phyloP scores from a whole-genome alignment of 139 green algal genomes.

The Eudorina sp. region DNA sequence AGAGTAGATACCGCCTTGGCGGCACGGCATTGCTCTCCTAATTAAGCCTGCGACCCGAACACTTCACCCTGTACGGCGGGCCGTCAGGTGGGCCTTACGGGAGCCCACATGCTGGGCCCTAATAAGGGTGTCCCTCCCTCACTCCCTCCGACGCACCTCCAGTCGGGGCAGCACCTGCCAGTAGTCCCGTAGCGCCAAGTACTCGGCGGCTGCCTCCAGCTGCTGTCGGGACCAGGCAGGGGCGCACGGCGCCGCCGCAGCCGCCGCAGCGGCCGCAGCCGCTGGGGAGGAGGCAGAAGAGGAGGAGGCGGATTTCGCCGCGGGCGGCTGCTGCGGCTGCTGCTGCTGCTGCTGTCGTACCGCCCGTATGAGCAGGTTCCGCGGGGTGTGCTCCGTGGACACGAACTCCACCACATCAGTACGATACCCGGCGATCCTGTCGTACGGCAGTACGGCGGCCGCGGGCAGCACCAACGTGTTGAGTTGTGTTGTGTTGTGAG shows the following conservation, averaged over 20 bases:
- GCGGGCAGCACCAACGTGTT: too few species aligned
- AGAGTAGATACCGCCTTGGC: neutral
- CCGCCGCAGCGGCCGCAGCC: neutral
- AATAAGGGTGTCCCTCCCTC: too few species aligned
- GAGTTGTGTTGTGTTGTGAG: too few species aligned
- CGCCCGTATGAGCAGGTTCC: constrained; percentile 74
- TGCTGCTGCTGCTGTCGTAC: constrained; percentile 21
- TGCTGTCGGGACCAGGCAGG: neutral
- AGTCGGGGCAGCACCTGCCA: constrained; percentile 54
- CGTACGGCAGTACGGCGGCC: too few species aligned
- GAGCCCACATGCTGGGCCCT: too few species aligned
- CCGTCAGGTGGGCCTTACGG: too few species aligned
- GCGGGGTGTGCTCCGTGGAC: constrained; percentile 72
- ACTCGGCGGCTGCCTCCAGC: constrained; percentile 29
- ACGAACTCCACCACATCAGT: constrained; percentile 66
- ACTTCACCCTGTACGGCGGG: neutral
- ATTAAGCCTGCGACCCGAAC: neutral
- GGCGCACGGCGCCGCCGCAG: neutral
- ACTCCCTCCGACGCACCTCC: constrained; percentile 27
- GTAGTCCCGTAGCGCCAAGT: constrained; percentile 47
- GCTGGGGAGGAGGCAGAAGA: too few species aligned
- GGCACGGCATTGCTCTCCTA: neutral
- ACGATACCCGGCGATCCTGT: constrained; percentile 56
- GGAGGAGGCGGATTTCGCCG: neutral
- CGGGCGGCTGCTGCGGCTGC: neutral